Percentiles rank a stretch among this genome's conserved stretches.
Evolutionary conservation across 2,329 filamentous ascomycete genomes (phyloP).

Genomic region (Phaeosphaeriaceae sp.): DNA sequence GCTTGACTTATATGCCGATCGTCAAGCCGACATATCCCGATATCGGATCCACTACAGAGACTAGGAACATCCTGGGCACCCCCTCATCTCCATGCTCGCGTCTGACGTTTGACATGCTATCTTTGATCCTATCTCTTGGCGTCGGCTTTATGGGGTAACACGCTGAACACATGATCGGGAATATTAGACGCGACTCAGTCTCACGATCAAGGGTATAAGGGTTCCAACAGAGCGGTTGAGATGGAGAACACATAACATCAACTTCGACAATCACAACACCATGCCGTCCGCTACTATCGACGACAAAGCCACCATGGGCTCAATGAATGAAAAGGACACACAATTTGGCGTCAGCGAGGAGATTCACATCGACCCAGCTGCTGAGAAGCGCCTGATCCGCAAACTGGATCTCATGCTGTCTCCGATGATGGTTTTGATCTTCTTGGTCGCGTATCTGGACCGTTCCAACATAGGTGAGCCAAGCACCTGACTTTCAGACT

Average conservation of each 20-base stretch:
- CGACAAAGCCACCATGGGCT: background rate
- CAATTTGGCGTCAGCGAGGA: background rate
- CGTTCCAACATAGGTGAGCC: slow-evolving; percentile 39
- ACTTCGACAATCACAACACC: background rate
- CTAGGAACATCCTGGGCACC: background rate
- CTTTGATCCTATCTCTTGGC: background rate
- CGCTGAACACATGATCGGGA: background rate
- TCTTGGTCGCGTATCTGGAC: background rate
- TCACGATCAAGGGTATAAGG: background rate
- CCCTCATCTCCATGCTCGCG: background rate
- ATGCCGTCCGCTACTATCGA: background rate
- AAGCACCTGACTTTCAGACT: slow-evolving; percentile 38
- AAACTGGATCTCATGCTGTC: slow-evolving; percentile 58
- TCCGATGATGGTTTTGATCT: slow-evolving; percentile 62
- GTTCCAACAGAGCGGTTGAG: background rate
- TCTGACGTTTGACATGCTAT: background rate
- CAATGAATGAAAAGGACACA: background rate
- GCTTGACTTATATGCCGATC: background rate
- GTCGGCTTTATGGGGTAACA: background rate
- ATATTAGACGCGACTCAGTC: background rate
- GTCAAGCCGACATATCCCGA: background rate
- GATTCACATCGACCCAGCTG: slow-evolving; percentile 50
- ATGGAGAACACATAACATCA: background rate
- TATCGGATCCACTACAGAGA: background rate
- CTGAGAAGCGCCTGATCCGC: slow-evolving; percentile 56